These are phyloP conservation scores for Camellia japonica DNA, from an alignment of 148 eudicot species.

Conservation along the genomic window DNA sequence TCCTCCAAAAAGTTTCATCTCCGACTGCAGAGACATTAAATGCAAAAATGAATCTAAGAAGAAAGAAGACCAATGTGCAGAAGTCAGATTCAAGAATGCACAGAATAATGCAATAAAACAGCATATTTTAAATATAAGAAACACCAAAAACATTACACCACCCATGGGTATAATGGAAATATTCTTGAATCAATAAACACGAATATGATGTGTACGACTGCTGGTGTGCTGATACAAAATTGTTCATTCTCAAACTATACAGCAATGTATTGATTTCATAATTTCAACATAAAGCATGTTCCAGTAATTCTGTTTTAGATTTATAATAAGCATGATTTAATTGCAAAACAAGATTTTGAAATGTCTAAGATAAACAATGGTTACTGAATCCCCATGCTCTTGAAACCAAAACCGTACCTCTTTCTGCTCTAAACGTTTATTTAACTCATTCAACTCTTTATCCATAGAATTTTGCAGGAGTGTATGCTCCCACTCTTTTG, in stretches of 20 bases:
- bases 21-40: slow-evolving; percentile 58
- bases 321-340: not conserved
- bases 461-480: slow-evolving; percentile 91
- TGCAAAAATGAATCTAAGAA: not conserved
- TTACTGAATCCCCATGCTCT: not conserved
- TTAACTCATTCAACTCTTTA: slow-evolving; percentile 84
- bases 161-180: not conserved
- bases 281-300: not conserved
- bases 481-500: slow-evolving; percentile 97
- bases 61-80: slow-evolving; percentile 1
- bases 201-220: not conserved
- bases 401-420: slow-evolving; percentile 49
- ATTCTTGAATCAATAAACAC: not conserved
- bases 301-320: not conserved
- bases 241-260: not conserved
- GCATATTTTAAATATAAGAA: not conserved
- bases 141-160: not conserved
- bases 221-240: not conserved
- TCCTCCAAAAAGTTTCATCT: slow-evolving; percentile 93
- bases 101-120: not conserved
- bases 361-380: not conserved
- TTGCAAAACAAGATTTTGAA: not conserved
- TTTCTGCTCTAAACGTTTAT: slow-evolving; percentile 86
- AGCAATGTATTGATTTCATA: not conserved
- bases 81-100: not conserved